A percentile compares a stretch with the other conserved stretches of the same genome.
Evolutionary conservation across 1,284 basidiomycete genomes (phyloP).

Genomic region (Athelia psychrophila): DNA sequence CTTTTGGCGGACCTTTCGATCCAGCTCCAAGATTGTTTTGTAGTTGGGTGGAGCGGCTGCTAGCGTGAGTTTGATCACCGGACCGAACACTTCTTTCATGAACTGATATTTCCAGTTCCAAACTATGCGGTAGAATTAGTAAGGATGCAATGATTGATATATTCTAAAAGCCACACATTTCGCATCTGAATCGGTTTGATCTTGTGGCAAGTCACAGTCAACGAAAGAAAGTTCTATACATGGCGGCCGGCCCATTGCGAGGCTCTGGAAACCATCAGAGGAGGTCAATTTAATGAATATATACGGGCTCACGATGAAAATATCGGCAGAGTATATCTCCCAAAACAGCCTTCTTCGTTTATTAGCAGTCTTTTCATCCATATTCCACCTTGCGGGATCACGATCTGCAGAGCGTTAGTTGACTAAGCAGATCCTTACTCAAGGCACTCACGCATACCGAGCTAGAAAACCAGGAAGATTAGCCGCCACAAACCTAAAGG

Average conservation of each 20-base stretch:
- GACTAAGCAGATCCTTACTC: slow-evolving; percentile 47
- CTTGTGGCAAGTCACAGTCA: no score
- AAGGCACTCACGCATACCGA: slow-evolving; percentile 49
- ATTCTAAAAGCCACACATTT: no score
- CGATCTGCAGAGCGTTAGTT: slow-evolving; percentile 60
- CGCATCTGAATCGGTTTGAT: no score
- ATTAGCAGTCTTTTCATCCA: no score
- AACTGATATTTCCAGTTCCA: slow-evolving; percentile 30
- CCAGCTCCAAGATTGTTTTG: slow-evolving; percentile 39
- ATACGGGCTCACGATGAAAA: no score
- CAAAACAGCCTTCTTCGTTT: no score
- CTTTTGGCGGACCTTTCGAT: slow-evolving; percentile 39
- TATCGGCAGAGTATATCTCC: slow-evolving; percentile 48
- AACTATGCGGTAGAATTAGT: slow-evolving; percentile 13
- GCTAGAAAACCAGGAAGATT: slow-evolving; percentile 26
- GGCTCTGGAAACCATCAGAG: no score
- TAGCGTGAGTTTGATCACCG: slow-evolving; percentile 38
- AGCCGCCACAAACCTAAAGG: background rate
- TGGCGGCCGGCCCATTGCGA: no score
- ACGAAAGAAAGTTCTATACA: no score
- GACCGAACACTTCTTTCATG: slow-evolving; percentile 22
- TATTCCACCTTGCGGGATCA: no score
- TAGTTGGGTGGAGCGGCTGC: slow-evolving; percentile 41
- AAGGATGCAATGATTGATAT: no score
- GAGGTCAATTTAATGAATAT: no score